These are phyloP conservation scores for Pythium phragmitis DNA, from an alignment of 352 stramenopile species.

Conservation along the genomic window DNA sequence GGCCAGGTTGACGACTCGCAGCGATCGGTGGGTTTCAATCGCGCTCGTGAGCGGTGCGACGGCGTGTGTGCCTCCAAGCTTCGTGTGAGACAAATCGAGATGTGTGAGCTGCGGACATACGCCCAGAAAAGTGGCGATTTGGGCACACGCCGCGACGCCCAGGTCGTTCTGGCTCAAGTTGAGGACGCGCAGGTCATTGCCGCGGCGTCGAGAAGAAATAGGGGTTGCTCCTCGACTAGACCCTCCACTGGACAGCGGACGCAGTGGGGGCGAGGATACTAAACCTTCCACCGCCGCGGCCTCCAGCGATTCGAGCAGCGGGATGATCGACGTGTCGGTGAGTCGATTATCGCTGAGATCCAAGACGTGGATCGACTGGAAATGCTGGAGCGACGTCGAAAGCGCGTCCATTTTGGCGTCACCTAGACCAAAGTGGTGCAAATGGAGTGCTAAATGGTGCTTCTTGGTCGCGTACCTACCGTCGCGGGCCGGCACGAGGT, in stretches of 20 bases:
- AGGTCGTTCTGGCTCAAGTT: slow-evolving; percentile 77
- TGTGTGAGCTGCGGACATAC: slow-evolving; percentile 43
- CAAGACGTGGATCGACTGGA: slow-evolving; percentile 60
- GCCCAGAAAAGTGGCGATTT: slow-evolving; percentile 58
- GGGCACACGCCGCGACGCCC: slow-evolving; percentile 44
- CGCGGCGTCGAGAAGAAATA: slow-evolving; percentile 10
- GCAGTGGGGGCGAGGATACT: neutral
- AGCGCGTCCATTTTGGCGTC: slow-evolving; percentile 59
- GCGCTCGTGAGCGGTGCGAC: slow-evolving; percentile 48
- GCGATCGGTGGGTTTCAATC: slow-evolving; percentile 49
- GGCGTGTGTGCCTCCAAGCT: slow-evolving; percentile 37
- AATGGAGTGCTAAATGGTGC: slow-evolving; percentile 45
- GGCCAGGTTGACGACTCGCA: slow-evolving; percentile 58
- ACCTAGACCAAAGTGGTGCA: slow-evolving; percentile 75
- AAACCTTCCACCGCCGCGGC: neutral
- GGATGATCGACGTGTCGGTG: slow-evolving; percentile 60
- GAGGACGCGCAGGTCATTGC: slow-evolving; percentile 48
- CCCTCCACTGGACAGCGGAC: slow-evolving; percentile 5
- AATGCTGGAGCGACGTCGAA: slow-evolving; percentile 49
- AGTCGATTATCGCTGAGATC: slow-evolving; percentile 71
- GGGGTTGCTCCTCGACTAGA: neutral
- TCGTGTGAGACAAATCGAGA: slow-evolving; percentile 62
- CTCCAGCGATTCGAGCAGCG: slow-evolving; percentile 52
- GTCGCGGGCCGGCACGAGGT: slow-evolving; percentile 25
- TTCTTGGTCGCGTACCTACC: slow-evolving; percentile 37